A percentile compares a stretch with the other conserved stretches of the same genome.
phyloP scores from a whole-genome alignment of 2,329 filamentous ascomycete genomes.

The Penicillium sp. region DNA sequence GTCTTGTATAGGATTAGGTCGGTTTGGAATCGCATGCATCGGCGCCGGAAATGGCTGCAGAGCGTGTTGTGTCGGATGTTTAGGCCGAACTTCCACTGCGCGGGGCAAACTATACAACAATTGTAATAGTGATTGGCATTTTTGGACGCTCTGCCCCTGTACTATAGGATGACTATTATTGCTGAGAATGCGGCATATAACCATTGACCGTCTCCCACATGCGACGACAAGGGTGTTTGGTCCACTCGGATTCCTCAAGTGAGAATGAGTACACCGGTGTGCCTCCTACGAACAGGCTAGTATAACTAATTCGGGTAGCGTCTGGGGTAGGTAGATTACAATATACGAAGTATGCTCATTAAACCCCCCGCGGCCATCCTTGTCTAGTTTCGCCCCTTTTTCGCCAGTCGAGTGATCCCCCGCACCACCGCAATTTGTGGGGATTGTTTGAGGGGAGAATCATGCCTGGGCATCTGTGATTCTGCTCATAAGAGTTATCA shows the following conservation, averaged over 20 bases:
- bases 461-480: background rate
- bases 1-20: background rate
- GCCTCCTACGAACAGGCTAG: background rate
- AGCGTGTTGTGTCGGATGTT: slow-evolving; percentile 6
- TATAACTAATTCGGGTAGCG: background rate
- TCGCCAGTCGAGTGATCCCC: background rate
- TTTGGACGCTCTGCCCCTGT: background rate
- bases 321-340: background rate
- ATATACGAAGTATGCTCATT: background rate
- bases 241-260: background rate
- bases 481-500: background rate
- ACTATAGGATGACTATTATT: background rate
- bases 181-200: background rate
- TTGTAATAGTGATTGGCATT: background rate
- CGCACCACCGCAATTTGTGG: background rate
- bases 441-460: background rate
- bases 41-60: slow-evolving; percentile 9
- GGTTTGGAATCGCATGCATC: background rate
- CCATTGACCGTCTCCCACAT: background rate
- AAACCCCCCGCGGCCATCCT: background rate
- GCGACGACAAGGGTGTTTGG: background rate
- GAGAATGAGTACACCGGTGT: background rate
- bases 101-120: background rate
- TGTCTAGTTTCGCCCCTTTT: background rate
- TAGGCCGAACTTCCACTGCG: slow-evolving; percentile 13